phyloP scores from a whole-genome alignment of 257 asterid species.

The Coffea eugenioides region DNA sequence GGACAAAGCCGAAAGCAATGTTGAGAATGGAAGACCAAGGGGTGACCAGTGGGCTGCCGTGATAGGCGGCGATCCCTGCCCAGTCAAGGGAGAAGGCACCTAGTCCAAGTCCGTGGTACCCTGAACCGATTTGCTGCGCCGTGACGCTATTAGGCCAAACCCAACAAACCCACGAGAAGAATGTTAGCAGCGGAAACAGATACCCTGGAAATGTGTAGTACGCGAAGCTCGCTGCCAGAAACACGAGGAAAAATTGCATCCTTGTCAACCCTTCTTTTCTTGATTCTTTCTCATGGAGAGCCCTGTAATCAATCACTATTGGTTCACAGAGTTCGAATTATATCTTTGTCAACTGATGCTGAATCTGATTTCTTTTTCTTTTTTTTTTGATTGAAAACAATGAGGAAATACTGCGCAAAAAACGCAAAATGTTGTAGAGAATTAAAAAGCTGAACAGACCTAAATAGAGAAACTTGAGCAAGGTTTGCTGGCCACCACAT shows the following conservation, averaged over 20 bases:
- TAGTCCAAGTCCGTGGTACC: slow-evolving; percentile 90
- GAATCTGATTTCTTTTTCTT: too few species aligned
- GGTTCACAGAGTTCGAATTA: neutral
- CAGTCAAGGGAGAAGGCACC: slow-evolving; percentile 98
- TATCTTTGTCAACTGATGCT: too few species aligned
- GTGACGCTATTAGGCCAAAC: slow-evolving; percentile 85
- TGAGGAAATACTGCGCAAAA: neutral
- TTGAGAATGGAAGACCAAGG: slow-evolving; percentile 83
- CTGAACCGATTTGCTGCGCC: slow-evolving; percentile 98
- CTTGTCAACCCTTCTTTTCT: slow-evolving; percentile 68
- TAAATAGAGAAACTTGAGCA: slow-evolving; percentile 92
- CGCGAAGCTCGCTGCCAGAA: slow-evolving; percentile 68
- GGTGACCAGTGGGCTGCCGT: slow-evolving; percentile 94
- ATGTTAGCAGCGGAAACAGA: slow-evolving; percentile 75
- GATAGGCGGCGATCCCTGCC: slow-evolving; percentile 98
- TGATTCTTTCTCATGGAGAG: slow-evolving; percentile 85
- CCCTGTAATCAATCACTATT: slow-evolving; percentile 42
- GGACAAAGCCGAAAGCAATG: slow-evolving; percentile 74
- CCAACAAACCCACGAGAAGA: slow-evolving; percentile 99
- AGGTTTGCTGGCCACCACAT: slow-evolving; percentile 99
- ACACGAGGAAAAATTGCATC: slow-evolving; percentile 79
- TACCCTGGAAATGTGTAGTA: slow-evolving; percentile 90
- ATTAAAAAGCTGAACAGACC: slow-evolving; percentile 33
- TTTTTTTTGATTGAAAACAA: too few species aligned
- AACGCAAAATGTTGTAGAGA: neutral